Conservation (phyloP, 148 eudicot genomes). For the Chenopodium album region DNA sequence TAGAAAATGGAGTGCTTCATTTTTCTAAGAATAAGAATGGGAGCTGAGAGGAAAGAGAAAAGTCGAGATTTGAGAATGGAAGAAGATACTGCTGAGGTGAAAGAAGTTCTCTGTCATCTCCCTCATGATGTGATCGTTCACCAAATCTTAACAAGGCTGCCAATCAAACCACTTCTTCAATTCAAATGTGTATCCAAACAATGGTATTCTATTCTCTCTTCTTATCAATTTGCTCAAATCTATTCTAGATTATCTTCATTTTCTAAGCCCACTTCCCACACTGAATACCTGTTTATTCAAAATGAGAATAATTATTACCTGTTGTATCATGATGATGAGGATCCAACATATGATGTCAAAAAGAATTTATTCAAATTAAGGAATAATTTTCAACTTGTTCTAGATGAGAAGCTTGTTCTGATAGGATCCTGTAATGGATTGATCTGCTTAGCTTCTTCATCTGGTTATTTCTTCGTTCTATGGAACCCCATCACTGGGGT, state of each 20-base stretch:
- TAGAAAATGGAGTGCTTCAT: too few relatives aligned
- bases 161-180: not conserved
- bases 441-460: too few relatives aligned
- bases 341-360: too few relatives aligned
- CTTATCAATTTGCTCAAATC: conserved; percentile 2
- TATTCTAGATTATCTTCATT: not conserved
- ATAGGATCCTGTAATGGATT: too few relatives aligned
- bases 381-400: too few relatives aligned
- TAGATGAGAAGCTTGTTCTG: too few relatives aligned
- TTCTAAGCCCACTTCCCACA: not conserved
- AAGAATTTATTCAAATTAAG: too few relatives aligned
- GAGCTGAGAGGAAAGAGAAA: too few relatives aligned
- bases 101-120: not conserved
- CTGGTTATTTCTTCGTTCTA: not conserved
- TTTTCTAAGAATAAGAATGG: too few relatives aligned
- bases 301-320: not conserved
- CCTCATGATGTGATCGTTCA: conserved; percentile 18
- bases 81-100: too few relatives aligned
- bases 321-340: not conserved
- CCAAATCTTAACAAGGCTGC: conserved; percentile 16
- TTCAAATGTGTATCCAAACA: conserved; percentile 24
- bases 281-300: not conserved
- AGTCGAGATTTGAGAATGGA: too few relatives aligned
- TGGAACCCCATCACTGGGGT: not conserved
- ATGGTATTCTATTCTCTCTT: conserved; percentile 26